Conservation (phyloP, 2,329 filamentous ascomycete genomes). For the Helotiales sp. region DNA sequence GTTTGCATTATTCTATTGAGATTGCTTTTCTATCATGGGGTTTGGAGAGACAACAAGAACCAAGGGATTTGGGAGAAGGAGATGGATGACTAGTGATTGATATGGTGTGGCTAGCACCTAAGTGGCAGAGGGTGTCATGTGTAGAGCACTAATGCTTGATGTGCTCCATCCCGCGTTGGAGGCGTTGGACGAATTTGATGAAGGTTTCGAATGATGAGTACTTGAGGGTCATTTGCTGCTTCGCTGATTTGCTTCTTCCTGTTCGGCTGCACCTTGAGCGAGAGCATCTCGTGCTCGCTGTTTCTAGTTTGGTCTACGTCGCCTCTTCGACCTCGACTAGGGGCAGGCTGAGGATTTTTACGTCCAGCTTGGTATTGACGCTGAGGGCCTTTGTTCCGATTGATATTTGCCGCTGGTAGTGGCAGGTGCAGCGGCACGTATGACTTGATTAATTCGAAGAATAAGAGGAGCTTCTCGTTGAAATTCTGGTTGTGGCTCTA, state of each 20-base stretch:
- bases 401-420: slow-evolving; percentile 10
- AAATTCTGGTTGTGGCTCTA: slow-evolving; percentile 18
- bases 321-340: slow-evolving; percentile 1
- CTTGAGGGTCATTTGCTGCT: too few relatives aligned
- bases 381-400: slow-evolving; percentile 5
- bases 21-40: too few relatives aligned
- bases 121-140: too few relatives aligned
- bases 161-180: too few relatives aligned
- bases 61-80: too few relatives aligned
- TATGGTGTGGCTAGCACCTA: too few relatives aligned
- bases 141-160: too few relatives aligned
- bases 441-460: slow-evolving; percentile 33
- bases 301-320: slow-evolving; percentile 2
- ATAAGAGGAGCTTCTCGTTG: slow-evolving; percentile 36
- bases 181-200: too few relatives aligned
- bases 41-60: too few relatives aligned
- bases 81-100: too few relatives aligned
- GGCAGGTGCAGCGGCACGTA: slow-evolving; percentile 24
- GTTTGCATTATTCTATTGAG: too few relatives aligned
- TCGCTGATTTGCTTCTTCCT: slow-evolving; percentile 28
- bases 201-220: too few relatives aligned
- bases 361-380: slow-evolving; percentile 1
- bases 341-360: not conserved
- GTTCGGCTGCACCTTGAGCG: slow-evolving; percentile 9
- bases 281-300: slow-evolving; percentile 14